phyloP scores from a whole-genome alignment of 208 protist species.

The Acanthamoeba lenticulata region DNA sequence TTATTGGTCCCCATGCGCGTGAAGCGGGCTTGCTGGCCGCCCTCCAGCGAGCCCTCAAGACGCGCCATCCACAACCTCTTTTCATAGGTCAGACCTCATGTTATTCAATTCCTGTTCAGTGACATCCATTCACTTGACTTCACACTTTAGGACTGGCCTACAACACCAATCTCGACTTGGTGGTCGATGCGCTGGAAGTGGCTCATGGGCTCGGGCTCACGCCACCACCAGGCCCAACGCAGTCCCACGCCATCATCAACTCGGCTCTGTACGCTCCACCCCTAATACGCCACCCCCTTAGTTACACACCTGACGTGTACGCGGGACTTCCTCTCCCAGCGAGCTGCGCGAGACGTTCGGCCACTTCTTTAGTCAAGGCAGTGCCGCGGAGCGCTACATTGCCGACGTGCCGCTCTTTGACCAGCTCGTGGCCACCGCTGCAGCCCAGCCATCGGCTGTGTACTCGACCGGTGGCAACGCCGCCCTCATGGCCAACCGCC shows the following conservation, averaged over 20 bases:
- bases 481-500: conserved; percentile 52
- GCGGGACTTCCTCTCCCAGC: neutral
- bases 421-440: neutral
- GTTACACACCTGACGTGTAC: neutral
- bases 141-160: neutral
- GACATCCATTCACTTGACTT: neutral
- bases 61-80: neutral
- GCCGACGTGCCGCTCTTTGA: conserved; percentile 24
- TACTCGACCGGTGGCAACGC: conserved; percentile 46
- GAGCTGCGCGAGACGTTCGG: conserved; percentile 49
- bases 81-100: neutral
- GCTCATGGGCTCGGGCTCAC: neutral
- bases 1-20: neutral
- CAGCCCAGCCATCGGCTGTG: neutral
- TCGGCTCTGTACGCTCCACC: neutral
- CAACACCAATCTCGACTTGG: conserved; percentile 64
- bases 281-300: neutral
- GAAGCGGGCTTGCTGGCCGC: neutral
- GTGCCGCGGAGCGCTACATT: conserved; percentile 51
- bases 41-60: neutral
- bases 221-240: neutral
- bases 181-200: conserved; percentile 42
- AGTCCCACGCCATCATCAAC: neutral
- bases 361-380: conserved; percentile 44
- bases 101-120: neutral